These are phyloP conservation scores for Xylaria flabelliformis DNA, from an alignment of 495 filamentous ascomycete genomes.

Conservation along the genomic window DNA sequence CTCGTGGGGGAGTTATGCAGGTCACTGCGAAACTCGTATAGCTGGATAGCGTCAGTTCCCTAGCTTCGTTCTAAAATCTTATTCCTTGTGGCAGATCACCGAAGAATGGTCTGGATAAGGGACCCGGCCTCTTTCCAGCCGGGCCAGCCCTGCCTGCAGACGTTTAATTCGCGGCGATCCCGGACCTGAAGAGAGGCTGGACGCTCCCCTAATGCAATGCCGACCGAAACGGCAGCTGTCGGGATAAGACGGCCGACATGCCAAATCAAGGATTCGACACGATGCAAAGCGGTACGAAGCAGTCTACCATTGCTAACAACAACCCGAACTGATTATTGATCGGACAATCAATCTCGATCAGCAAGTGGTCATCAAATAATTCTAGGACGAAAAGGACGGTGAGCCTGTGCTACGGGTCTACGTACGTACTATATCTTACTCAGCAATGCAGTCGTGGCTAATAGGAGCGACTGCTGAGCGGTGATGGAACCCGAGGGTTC, in stretches of 20 bases:
- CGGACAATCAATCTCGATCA: neutral
- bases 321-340: neutral
- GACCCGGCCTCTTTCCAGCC: neutral
- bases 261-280: conserved; percentile 13
- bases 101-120: neutral
- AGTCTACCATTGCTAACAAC: neutral
- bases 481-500: neutral
- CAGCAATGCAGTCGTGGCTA: neutral
- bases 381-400: conserved; percentile 4
- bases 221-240: conserved; percentile 23
- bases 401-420: neutral
- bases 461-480: neutral
- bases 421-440: neutral
- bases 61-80: neutral
- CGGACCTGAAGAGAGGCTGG: neutral
- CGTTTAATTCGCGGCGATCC: conserved; percentile 16
- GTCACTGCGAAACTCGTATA: conserved; percentile 9
- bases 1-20: conserved; percentile 9
- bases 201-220: conserved; percentile 6
- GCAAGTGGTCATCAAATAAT: neutral
- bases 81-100: conserved; percentile 16
- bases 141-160: conserved; percentile 14
- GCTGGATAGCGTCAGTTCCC: neutral
- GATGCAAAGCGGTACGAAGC: neutral
- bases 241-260: conserved; percentile 24